Evolutionary conservation across 2,329 filamentous ascomycete species (phyloP).

Genomic region (Neopestalotiopsis rosae): DNA sequence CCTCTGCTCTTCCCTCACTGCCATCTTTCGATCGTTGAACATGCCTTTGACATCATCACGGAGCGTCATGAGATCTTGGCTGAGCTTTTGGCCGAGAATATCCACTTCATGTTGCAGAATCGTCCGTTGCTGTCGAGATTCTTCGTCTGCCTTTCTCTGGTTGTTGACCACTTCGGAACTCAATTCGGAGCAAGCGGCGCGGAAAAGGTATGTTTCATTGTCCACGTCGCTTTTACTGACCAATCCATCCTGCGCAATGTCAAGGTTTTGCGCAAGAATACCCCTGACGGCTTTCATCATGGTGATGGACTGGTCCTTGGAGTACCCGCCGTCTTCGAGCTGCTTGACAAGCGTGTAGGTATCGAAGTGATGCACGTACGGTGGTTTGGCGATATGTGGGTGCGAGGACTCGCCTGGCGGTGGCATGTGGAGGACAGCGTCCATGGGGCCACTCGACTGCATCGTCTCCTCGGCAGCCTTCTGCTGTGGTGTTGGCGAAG

Average conservation of each 20-base stretch:
- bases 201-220: constrained; percentile 93
- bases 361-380: constrained; percentile 96
- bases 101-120: constrained; percentile 95
- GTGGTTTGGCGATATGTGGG: constrained; percentile 74
- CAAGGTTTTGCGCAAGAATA: constrained; percentile 78
- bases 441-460: constrained; percentile 50
- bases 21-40: constrained; percentile 96
- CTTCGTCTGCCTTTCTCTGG: constrained; percentile 77
- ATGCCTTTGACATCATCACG: constrained; percentile 94
- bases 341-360: constrained; percentile 87
- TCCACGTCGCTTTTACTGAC: constrained; percentile 93
- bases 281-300: constrained; percentile 91
- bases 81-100: constrained; percentile 82
- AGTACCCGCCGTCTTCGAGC: constrained; percentile 75
- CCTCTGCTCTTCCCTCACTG: constrained; percentile 86
- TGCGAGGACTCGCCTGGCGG: constrained; percentile 34
- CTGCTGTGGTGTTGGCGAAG: constrained; percentile 35
- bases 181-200: constrained; percentile 90
- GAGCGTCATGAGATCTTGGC: constrained; percentile 79
- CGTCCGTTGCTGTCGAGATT: constrained; percentile 81
- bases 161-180: constrained; percentile 84
- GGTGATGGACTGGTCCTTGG: constrained; percentile 75
- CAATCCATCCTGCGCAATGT: constrained; percentile 78
- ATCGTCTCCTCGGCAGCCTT: constrained; percentile 44
- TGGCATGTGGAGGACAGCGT: constrained; percentile 52